Base-by-base conservation (phyloP, 106 monocot species). In the Dendrobium huoshanense region DNA sequence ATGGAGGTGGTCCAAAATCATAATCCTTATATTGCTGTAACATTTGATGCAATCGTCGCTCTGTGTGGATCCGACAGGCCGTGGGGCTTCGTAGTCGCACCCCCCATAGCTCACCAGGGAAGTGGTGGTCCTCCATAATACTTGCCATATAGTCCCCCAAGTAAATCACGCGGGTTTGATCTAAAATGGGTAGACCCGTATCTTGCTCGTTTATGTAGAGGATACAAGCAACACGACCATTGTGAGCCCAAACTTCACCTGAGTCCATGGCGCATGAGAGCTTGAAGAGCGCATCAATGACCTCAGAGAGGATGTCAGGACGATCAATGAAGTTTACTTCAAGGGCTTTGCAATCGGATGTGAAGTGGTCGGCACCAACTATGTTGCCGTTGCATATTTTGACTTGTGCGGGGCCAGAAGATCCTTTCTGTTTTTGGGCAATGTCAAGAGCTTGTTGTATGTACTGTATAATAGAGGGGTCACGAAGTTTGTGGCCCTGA, bases 161-260 rank as follows among this genome's bases (percentile, higher is more conserved):
- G 48, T 80, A 59, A 61, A 65, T 86, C 9, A 88, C 77, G 0
- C 78, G 77, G 40, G 1, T 56, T 1, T 73, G n/a, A 3, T 54
- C 41, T 3, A 24, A 7, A 3, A 73, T 37, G 11, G 73, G 25
- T 13, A 13, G 9, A 19, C 47, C 29, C 22, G 81, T 67, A 7
- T 40, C 47, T 15, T 77, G 42, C 67, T 86, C 75, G 15, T 82
- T 65, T 55, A 91, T 11, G 44, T 51, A 81, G 54, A 91, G 80
- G 2, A 91, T 16, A 7, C 86, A 78, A 13, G 86, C 91, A 24
- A 88, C 78, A 41, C 82, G 82, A 37, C 85, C 84, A 49, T 86
- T 86, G 80, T 91, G 86, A 1, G 86, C 83, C 91, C 91, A 91
- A 1, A 88, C 77, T 45, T 70, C 80, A 72, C 88, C 86, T 9